These are phyloP conservation scores for Thinopyrum elongatum DNA, from an alignment of 176 grass and related monocot species.

Conservation along the genomic window DNA sequence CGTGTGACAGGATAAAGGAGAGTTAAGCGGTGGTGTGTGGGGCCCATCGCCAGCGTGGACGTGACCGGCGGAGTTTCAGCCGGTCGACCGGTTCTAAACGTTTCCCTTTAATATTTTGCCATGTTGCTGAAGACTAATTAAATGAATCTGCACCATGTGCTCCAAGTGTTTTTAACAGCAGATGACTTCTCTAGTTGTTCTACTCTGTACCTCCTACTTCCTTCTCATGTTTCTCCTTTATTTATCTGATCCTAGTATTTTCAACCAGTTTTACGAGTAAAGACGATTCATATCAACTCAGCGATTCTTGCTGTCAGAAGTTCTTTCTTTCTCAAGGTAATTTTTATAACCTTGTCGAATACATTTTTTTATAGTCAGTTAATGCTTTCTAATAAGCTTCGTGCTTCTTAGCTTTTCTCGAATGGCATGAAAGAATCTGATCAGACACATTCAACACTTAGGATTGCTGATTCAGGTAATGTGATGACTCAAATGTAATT, in stretches of 20 bases:
- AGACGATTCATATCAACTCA: conserved; percentile 81
- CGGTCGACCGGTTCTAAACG: no score
- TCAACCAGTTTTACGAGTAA: conserved; percentile 55
- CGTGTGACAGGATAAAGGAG: no score
- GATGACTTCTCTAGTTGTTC: neutral
- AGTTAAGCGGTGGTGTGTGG: no score
- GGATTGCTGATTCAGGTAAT: conserved; percentile 94
- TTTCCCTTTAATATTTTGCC: neutral
- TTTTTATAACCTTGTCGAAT: conserved; percentile 1
- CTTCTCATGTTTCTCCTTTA: neutral
- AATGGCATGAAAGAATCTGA: conserved; percentile 99
- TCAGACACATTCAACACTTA: conserved; percentile 77
- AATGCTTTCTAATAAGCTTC: conserved; percentile 20
- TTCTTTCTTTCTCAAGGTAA: conserved; percentile 98
- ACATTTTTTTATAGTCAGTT: conserved; percentile 7
- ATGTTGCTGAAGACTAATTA: neutral
- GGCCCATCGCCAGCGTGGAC: no score
- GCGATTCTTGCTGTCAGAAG: conserved; percentile 96
- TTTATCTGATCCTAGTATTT: neutral
- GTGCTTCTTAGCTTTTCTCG: conserved; percentile 79
- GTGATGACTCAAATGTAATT: conserved; percentile 13
- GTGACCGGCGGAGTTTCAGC: no score
- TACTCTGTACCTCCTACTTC: neutral
- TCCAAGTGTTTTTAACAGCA: conserved; percentile 8
- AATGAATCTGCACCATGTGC: neutral